These are phyloP conservation scores for Porcisia deanei DNA, from an alignment of 208 protist species.

Conservation along the genomic window DNA sequence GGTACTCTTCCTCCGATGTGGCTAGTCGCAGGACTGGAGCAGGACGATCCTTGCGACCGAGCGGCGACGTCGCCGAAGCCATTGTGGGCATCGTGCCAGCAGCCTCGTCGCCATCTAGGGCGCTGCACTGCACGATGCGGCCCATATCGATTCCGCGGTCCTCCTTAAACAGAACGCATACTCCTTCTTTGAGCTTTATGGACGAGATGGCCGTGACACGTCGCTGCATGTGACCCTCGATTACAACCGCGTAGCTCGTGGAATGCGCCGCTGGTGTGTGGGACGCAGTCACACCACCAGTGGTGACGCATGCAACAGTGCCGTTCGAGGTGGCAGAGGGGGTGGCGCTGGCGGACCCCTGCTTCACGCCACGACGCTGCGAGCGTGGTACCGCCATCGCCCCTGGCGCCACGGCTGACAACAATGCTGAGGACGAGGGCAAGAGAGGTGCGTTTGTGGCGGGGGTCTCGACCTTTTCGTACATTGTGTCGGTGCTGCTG, in stretches of 20 bases:
- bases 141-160: constrained; percentile 82
- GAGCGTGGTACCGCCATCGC: constrained; percentile 28
- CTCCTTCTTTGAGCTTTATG: constrained; percentile 32
- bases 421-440: constrained; percentile 2
- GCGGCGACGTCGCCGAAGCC: constrained; percentile 27
- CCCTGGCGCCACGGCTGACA: constrained; percentile 4
- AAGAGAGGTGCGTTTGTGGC: neutral
- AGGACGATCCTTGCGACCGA: constrained; percentile 29
- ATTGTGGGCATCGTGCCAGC: constrained; percentile 11
- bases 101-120: constrained; percentile 13
- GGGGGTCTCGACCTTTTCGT: neutral
- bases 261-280: neutral
- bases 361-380: constrained; percentile 12
- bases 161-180: constrained; percentile 76
- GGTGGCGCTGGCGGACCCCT: neutral
- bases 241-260: constrained; percentile 34
- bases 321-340: constrained; percentile 1
- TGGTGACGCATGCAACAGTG: constrained; percentile 1
- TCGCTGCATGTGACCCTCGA: constrained; percentile 52
- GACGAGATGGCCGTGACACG: constrained; percentile 32
- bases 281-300: neutral
- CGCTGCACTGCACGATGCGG: constrained; percentile 52
- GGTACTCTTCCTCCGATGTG: constrained; percentile 56
- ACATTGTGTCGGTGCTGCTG: neutral
- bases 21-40: constrained; percentile 53